Conservation (phyloP, 148 eudicot genomes). For the Vaccinium darrowii region DNA sequence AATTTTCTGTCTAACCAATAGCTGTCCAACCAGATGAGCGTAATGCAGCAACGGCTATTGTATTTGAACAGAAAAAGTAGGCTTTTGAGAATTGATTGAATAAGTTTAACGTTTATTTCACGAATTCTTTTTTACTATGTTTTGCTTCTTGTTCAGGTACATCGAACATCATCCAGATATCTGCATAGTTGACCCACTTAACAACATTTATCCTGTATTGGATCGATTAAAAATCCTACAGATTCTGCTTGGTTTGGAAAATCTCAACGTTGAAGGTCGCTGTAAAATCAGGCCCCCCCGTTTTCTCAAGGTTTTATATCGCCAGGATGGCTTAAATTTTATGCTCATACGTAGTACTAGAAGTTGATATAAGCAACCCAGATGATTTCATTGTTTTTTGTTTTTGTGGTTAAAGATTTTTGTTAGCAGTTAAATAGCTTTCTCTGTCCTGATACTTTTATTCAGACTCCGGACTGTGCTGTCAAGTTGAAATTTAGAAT, state of each 20-base stretch:
- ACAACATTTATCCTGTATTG: conserved; percentile 66
- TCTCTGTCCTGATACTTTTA: background rate
- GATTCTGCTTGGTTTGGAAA: conserved; percentile 64
- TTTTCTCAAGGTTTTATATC: conserved; percentile 66
- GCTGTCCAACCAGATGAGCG: background rate
- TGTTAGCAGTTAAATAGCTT: background rate
- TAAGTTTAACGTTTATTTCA: background rate
- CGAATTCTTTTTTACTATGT: background rate
- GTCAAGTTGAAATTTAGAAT: background rate
- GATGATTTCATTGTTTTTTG: background rate
- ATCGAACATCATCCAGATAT: conserved; percentile 45
- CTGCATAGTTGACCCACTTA: conserved; percentile 78
- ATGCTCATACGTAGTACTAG: background rate
- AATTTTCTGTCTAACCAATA: background rate
- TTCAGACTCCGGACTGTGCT: background rate
- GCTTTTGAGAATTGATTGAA: background rate
- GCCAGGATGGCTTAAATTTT: conserved; percentile 12
- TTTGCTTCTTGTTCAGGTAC: conserved; percentile 45
- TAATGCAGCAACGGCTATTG: background rate
- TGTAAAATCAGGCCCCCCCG: conserved; percentile 65
- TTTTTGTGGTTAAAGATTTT: background rate
- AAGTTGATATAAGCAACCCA: conserved; percentile 10
- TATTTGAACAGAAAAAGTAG: background rate
- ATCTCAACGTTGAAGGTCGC: conserved; percentile 43
- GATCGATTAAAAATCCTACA: conserved; percentile 79